Base-by-base conservation (phyloP, 1,284 basidiomycete species). In the Erythrobasidium hasegawianum region DNA sequence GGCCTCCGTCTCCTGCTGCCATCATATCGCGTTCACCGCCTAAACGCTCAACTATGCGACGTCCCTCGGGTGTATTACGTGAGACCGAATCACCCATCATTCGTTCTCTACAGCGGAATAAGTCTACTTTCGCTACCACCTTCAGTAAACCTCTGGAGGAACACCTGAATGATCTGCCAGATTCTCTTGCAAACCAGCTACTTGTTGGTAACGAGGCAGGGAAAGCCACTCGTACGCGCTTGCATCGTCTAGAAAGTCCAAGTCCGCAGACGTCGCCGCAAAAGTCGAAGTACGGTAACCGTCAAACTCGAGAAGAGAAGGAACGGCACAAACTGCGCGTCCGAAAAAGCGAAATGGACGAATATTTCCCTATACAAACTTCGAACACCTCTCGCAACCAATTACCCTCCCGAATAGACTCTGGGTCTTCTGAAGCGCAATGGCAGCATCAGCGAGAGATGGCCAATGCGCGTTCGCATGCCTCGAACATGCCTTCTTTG, bases 61-160 rank as follows among this genome's bases (percentile, higher is more conserved):
- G 50, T 16, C 26, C 22, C 8, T 53, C 22, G 18, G 14, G 20
- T 29, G 1, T 41, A 54, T 1, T 18, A n/a, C 16, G 43, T 7
- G 56, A 26, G 9, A 50, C 54, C 26, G 62, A 65, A n/a, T 65
- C 62, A 8, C 33, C 62, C 11, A 65, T 65, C 22, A 26, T 65
- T 20, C 43, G 55, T 5, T 65, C 62, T 3, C 49, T 65, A 26
- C 41, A 58, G 38, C 56, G 55, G 24, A 49, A 29, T 9, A 41
- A 47, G 14, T 52, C 55, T 4, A 52, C 24, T 49, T 65, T 65
- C 45, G 62, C 62, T 8, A 65, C 62, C n/a, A 65, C 62, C 4
- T 65, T 65, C 38, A 57, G 53, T 16, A 47, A 53, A 22, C 56
- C 62, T 18, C 45, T 27, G 26, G 8, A 50, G 7, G 20, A 14